Conservation (phyloP, 257 asterid species). For the Ophiorrhiza pumila region DNA sequence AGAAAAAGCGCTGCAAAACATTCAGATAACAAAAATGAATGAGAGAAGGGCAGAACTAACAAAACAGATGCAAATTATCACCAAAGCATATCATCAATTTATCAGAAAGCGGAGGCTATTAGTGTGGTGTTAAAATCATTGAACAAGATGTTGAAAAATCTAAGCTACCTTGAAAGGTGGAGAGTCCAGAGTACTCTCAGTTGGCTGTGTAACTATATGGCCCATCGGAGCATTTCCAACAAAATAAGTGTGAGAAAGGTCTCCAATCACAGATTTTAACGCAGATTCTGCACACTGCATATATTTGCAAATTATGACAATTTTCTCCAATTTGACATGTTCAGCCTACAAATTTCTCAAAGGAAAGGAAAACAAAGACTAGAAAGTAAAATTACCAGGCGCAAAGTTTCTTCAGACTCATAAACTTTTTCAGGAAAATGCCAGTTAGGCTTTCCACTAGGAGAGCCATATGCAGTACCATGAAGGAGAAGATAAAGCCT, state of each 20-base stretch:
- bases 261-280: conserved; percentile 71
- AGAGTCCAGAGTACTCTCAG: conserved; percentile 29
- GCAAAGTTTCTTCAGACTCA: conserved; percentile 69
- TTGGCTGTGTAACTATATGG: conserved; percentile 43
- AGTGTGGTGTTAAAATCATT: neutral
- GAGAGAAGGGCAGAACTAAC: neutral
- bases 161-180: conserved; percentile 49
- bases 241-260: conserved; percentile 70
- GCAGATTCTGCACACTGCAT: conserved; percentile 94
- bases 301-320: conserved; percentile 14
- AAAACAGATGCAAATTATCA: neutral
- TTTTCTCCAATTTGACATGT: conserved; percentile 9
- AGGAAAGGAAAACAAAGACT: neutral
- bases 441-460: conserved; percentile 61
- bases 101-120: neutral
- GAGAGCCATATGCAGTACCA: conserved; percentile 52
- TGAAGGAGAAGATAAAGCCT: conserved; percentile 85
- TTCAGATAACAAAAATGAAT: neutral
- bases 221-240: conserved; percentile 97
- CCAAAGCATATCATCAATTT: neutral
- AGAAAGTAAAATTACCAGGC: conserved; percentile 47
- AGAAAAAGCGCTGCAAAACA: conserved; percentile 72
- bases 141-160: neutral
- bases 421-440: conserved; percentile 89
- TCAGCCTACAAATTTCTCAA: conserved; percentile 10